Percentiles rank a stretch among this genome's conserved stretches.
Conservation (phyloP, 805 yeast genomes). For the Saccharomyces paradoxus region DNA sequence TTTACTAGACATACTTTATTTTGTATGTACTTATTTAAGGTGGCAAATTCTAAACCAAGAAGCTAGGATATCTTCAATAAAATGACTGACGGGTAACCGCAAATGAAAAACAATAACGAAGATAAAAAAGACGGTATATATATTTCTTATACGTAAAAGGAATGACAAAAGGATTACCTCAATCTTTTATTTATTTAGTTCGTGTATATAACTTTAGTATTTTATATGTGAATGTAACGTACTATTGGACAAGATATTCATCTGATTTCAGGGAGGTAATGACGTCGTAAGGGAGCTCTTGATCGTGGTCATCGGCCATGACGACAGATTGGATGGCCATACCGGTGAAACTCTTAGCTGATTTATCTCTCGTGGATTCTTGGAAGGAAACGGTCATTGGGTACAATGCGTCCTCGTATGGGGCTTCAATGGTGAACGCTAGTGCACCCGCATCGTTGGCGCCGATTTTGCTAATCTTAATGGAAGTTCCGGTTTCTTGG, state of each 20-base stretch:
- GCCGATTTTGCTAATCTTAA: conserved; percentile 48
- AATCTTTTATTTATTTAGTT: neutral
- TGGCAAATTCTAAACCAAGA: neutral
- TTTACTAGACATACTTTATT: neutral
- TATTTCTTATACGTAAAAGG: no score
- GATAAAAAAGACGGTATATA: neutral
- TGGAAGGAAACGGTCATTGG: conserved; percentile 73
- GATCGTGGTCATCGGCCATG: conserved; percentile 39
- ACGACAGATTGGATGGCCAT: conserved; percentile 57
- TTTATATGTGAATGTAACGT: neutral
- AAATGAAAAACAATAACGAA: neutral
- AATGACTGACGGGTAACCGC: neutral
- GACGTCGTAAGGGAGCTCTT: conserved; percentile 63
- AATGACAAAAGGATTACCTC: neutral
- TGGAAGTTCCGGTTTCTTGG: conserved; percentile 58
- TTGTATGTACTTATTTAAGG: neutral
- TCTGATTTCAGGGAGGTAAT: conserved; percentile 51
- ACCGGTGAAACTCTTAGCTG: conserved; percentile 43
- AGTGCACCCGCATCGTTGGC: conserved; percentile 59
- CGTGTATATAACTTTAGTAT: neutral
- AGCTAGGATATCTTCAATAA: neutral
- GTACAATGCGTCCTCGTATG: conserved; percentile 76
- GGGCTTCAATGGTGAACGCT: conserved; percentile 68
- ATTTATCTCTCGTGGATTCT: conserved; percentile 38
- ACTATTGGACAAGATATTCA: conserved; percentile 44